These are phyloP conservation scores for Phaffia rhodozyma DNA, from an alignment of 1,284 basidiomycete genomes.

Conservation along the genomic window DNA sequence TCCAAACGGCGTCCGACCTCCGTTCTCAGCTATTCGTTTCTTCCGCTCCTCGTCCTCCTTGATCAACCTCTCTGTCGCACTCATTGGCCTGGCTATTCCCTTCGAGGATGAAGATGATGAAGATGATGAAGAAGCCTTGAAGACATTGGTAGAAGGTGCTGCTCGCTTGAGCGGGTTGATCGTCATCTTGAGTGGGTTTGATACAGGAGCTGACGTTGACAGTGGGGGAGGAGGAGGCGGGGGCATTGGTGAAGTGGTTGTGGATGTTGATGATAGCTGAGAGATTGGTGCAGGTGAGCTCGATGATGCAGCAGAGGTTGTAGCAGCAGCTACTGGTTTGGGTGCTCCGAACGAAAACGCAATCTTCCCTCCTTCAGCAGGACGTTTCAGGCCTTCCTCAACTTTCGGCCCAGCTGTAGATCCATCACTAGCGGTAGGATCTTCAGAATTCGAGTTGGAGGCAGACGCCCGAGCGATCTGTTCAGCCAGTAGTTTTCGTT, in stretches of 20 bases:
- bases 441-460: conserved; percentile 22
- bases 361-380: conserved; percentile 42
- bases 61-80: conserved; percentile 72
- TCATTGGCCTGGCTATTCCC: conserved; percentile 42
- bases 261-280: conserved; percentile 1
- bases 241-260: conserved; percentile 2
- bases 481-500: conserved; percentile 77
- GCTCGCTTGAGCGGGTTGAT: conserved; percentile 36
- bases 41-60: conserved; percentile 77
- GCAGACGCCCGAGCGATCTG: conserved; percentile 75
- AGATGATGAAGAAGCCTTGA: conserved; percentile 52
- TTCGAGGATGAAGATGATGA: conserved; percentile 36
- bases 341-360: conserved; percentile 32
- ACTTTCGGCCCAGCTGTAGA: conserved; percentile 39
- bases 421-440: conserved; percentile 23
- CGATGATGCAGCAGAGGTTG: conserved; percentile 15
- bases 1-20: conserved; percentile 15
- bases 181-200: conserved; percentile 8
- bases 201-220: conserved; percentile 12
- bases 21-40: conserved; percentile 46
- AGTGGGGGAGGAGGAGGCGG: conserved; percentile 12
- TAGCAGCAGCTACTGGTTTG: conserved; percentile 26
- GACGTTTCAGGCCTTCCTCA: conserved; percentile 54
- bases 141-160: conserved; percentile 46
- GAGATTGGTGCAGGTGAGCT: conserved; percentile 14